Evolutionary conservation across 2,329 filamentous ascomycete species (phyloP), one percentile per base, ranked within the genome.

Genomic region (Penicillium capsulatum): DNA sequence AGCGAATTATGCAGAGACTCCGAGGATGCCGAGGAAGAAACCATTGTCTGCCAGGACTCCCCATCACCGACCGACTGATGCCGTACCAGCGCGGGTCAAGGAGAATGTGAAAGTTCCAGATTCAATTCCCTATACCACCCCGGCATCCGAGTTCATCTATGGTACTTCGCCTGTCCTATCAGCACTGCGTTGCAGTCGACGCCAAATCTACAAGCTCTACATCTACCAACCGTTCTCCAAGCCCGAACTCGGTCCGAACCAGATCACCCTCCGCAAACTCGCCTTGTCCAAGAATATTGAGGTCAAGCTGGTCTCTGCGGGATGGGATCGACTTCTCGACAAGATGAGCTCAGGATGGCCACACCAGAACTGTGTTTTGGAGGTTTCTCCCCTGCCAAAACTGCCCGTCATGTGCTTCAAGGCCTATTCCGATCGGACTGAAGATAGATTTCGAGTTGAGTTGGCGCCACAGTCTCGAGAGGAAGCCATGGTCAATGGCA

Each of bases 101-200:
- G 40, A 53, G 13, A 45, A 62, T 28, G 59, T 67, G 31, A 62
- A 50, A 42, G 58, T 66, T 1, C 70, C 70, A 0, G 42, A 66
- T 3, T 60, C 68, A 5, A 73, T 85, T 13, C 79, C 80, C 1
- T 83, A 91, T 59, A 88, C 86, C 0, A 94, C 88, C 1, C 84
- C 91, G 0, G 86, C 87, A 4, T 95, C 90, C 0, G 84, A 95
- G 46, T 97, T 96, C 54, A 72, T 98, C 2, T 97, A 94, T 59
- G 92, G 92, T 4, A 79, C 77, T 31, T 86, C 84, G 2, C 81
- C 86, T 2, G 87, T 97, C 15, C 75, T 84, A 47, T 85, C 90
- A 14, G 90, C 89, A 0, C 70, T 98, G 14, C 80, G 75, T 50
- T 77, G 79, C 31, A 72, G 72, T 8, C 75, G 80, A 22, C 81